Evolutionary conservation across 78 protist species (phyloP).

Genomic region (Protostelium mycophagum): DNA sequence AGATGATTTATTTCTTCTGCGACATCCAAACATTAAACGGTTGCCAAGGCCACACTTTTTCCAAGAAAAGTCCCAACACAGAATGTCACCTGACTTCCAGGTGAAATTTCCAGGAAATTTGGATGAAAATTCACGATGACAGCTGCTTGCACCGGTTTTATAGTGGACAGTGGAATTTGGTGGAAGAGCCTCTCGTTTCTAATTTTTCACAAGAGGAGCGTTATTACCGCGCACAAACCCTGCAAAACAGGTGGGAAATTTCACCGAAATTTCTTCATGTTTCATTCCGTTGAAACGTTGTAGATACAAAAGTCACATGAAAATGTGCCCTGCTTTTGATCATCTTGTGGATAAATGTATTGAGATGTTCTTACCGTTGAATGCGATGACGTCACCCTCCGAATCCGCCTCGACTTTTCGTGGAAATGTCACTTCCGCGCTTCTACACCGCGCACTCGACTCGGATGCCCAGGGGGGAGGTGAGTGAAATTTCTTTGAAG

Average conservation of each 20-base stretch:
- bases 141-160: background rate
- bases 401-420: background rate
- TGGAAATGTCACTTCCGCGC: background rate
- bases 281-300: background rate
- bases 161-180: background rate
- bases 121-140: too few species aligned
- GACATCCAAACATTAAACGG: background rate
- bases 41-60: background rate
- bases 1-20: background rate
- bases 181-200: background rate
- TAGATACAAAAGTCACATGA: background rate
- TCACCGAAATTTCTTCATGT: background rate
- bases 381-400: background rate
- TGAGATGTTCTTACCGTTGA: background rate
- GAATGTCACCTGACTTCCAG: too few species aligned
- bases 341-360: background rate
- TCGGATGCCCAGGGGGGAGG: background rate
- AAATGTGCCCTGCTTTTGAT: background rate
- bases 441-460: background rate
- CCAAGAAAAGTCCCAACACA: too few species aligned
- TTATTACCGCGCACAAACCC: background rate
- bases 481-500: background rate
- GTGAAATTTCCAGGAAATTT: too few species aligned
- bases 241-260: background rate
- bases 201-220: background rate